Percentiles rank a stretch among this genome's conserved stretches.
phyloP scores from a whole-genome alignment of 2,329 filamentous ascomycete genomes.

The Sclerotinia minor region DNA sequence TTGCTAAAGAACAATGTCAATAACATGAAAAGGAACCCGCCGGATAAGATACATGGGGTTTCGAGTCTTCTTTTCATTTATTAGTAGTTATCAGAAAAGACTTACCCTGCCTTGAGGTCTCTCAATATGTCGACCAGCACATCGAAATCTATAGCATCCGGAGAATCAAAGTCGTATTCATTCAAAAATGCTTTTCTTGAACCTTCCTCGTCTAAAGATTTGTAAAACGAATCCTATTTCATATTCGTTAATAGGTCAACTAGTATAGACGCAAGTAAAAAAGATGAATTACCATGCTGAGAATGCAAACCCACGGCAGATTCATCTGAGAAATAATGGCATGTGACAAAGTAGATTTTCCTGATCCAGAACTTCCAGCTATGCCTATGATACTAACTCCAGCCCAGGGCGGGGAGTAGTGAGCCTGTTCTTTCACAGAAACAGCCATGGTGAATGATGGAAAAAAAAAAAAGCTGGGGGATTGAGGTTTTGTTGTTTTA shows the following conservation, averaged over 20 bases:
- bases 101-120: slow-evolving; percentile 88
- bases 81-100: neutral
- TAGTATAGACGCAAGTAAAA: neutral
- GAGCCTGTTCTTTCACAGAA: slow-evolving; percentile 49
- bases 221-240: slow-evolving; percentile 91
- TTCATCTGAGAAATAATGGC: slow-evolving; percentile 89
- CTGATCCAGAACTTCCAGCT: slow-evolving; percentile 89
- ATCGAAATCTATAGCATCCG: slow-evolving; percentile 94
- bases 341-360: slow-evolving; percentile 91
- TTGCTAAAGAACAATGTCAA: slow-evolving; percentile 54
- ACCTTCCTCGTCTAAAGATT: slow-evolving; percentile 76
- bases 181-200: slow-evolving; percentile 81
- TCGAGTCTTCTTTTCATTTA: neutral
- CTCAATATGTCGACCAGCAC: slow-evolving; percentile 73
- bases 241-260: neutral
- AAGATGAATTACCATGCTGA: slow-evolving; percentile 74
- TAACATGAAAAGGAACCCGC: neutral
- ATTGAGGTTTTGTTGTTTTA: neutral
- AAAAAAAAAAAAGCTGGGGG: neutral
- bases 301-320: slow-evolving; percentile 94
- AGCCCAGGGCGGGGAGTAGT: slow-evolving; percentile 93
- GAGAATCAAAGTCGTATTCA: slow-evolving; percentile 94
- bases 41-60: neutral
- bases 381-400: slow-evolving; percentile 96
- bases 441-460: slow-evolving; percentile 29